Evolutionary conservation across 495 filamentous ascomycete genomes (phyloP).

Genomic region (Penicillium verhagenii): DNA sequence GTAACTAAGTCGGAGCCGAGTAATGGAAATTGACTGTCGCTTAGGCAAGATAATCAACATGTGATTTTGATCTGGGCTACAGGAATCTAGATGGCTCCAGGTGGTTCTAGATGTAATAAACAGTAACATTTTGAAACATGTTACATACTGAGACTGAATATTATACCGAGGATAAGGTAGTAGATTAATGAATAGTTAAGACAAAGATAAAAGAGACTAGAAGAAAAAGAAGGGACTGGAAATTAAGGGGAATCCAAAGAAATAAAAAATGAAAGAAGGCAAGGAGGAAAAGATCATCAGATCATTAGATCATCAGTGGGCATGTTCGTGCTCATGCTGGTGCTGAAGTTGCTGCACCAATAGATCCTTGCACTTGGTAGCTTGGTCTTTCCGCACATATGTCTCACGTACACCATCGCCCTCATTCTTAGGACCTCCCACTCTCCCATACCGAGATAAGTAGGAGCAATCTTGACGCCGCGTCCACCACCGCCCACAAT

Average conservation of each 20-base stretch:
- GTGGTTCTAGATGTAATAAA: background rate
- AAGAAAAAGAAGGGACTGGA: background rate
- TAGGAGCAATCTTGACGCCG: slow-evolving; percentile 61
- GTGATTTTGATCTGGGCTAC: slow-evolving; percentile 13
- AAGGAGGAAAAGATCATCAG: background rate
- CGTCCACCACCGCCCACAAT: slow-evolving; percentile 79
- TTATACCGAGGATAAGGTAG: background rate
- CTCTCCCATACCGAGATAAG: slow-evolving; percentile 63
- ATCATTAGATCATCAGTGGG: background rate
- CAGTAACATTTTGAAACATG: background rate
- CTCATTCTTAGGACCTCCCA: slow-evolving; percentile 66
- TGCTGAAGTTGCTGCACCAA: too few species aligned
- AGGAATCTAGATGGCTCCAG: slow-evolving; percentile 15
- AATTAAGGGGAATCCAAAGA: background rate
- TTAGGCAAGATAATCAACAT: background rate
- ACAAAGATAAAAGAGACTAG: background rate
- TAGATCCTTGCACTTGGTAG: slow-evolving; percentile 25
- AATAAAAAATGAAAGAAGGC: background rate
- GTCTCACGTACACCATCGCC: slow-evolving; percentile 67
- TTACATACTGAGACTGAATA: background rate
- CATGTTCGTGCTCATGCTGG: background rate
- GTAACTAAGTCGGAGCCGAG: too few species aligned
- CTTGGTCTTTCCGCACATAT: slow-evolving; percentile 45
- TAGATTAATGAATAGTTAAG: background rate
- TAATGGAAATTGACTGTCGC: too few species aligned